Conservation (phyloP, 352 stramenopile species). For the Phytophthora meadii region DNA sequence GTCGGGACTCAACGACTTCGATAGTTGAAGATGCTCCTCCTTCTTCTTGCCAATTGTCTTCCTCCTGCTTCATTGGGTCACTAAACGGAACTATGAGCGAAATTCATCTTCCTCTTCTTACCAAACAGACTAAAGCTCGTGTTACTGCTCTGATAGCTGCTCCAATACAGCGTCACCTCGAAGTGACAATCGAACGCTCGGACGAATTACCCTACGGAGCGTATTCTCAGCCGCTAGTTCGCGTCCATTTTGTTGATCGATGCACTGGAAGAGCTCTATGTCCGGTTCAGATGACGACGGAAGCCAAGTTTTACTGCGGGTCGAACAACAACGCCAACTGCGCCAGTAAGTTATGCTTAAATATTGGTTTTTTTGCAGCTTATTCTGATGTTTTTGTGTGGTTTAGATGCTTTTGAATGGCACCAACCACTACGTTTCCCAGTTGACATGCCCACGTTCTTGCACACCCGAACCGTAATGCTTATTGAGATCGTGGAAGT, state of each 20-base stretch:
- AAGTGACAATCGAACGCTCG: constrained; percentile 47
- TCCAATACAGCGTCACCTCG: constrained; percentile 33
- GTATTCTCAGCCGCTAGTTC: constrained; percentile 50
- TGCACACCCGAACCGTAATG: constrained; percentile 51
- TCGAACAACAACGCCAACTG: constrained; percentile 12
- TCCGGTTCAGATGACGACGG: constrained; percentile 31
- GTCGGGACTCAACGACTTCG: constrained; percentile 22
- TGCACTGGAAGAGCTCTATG: constrained; percentile 57
- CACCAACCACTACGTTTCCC: constrained; percentile 45
- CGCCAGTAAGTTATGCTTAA: constrained; percentile 23
- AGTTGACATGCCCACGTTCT: constrained; percentile 39
- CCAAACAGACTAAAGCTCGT: constrained; percentile 25
- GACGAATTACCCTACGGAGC: constrained; percentile 63
- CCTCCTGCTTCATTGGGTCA: constrained; percentile 33
- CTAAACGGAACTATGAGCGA: constrained; percentile 38
- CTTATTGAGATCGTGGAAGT: constrained; percentile 66
- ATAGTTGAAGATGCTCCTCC: constrained; percentile 26
- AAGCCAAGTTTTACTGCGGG: constrained; percentile 20
- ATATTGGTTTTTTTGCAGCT: neutral
- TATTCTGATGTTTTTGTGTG: neutral
- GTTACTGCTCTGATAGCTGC: constrained; percentile 27
- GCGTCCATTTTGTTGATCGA: constrained; percentile 56
- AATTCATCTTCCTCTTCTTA: constrained; percentile 29
- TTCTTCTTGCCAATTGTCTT: constrained; percentile 23
- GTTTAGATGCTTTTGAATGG: constrained; percentile 63